Conservation (phyloP, 768 basidiomycete genomes). For the Rhizopogon roseolus region DNA sequence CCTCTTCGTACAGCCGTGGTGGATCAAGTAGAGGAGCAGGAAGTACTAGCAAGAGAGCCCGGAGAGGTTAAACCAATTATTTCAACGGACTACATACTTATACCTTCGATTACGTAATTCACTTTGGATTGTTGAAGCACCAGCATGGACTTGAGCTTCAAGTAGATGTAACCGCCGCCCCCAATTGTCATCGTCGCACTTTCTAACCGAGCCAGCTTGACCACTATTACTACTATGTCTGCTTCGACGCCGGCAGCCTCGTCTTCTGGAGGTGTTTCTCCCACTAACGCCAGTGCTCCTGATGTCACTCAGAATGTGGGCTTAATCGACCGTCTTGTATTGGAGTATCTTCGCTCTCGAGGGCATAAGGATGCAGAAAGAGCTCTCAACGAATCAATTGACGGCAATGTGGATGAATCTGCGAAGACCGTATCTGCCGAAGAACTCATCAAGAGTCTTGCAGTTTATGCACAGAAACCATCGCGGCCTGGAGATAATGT, state of each 20-base stretch:
- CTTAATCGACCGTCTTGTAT: constrained; percentile 35
- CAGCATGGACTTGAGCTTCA: too few species aligned
- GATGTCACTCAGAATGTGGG: constrained; percentile 15
- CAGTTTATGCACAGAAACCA: constrained; percentile 68
- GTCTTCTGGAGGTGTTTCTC: constrained; percentile 29
- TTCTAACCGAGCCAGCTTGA: background rate
- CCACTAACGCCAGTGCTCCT: constrained; percentile 22
- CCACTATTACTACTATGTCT: constrained; percentile 20
- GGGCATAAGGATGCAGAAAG: constrained; percentile 44
- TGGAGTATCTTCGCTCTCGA: constrained; percentile 45
- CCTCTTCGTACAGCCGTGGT: background rate
- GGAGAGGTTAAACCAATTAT: background rate
- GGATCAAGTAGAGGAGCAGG: background rate
- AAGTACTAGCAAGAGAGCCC: constrained; percentile 4
- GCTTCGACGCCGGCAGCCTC: constrained; percentile 27
- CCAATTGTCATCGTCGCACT: background rate
- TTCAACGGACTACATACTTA: background rate
- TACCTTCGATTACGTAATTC: background rate
- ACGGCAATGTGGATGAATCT: constrained; percentile 28
- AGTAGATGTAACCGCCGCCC: too few species aligned
- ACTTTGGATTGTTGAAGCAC: too few species aligned
- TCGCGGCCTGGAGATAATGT: constrained; percentile 65
- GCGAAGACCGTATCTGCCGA: constrained; percentile 39
- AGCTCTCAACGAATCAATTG: constrained; percentile 35
- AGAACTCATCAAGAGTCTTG: constrained; percentile 52